Evolutionary conservation across 805 yeast species (phyloP), one percentile per base, ranked within the genome.

Genomic region (Candida boidinii): DNA sequence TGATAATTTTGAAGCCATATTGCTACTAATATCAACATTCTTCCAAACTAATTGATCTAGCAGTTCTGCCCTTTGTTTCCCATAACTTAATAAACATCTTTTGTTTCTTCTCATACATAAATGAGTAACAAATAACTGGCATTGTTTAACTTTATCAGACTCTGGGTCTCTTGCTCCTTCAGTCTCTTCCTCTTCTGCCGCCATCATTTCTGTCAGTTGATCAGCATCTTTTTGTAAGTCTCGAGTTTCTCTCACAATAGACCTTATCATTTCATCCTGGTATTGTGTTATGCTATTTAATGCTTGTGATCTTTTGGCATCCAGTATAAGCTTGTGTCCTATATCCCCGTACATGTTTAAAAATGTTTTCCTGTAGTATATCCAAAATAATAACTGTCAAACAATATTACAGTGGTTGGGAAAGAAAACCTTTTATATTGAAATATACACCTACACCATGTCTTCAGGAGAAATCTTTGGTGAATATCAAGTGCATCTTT

Each of bases 321-420:
- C 96, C 23, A 76, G 64, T 2, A 84, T 68, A n/a, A 90, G 70
- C 53, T 90, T 90, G 39, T 75, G 73, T 2, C 90, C 96, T 5
- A 73, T 47, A 46, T 88, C 96, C 19, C 96, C 96, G 47, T 85
- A 85, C 98, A 90, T 90, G 6, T 17, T 28, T n/a, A n/a, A n/a
- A n/a, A n/a, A n/a, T n/a, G n/a, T n/a, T n/a, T n/a, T n/a, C n/a
- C n/a, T n/a, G n/a, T n/a, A n/a, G n/a, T n/a, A n/a, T n/a, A n/a
- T n/a, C n/a, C n/a, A n/a, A n/a, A n/a, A n/a, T n/a, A n/a, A n/a
- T n/a, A n/a, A n/a, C n/a, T n/a, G n/a, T n/a, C n/a, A n/a, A n/a
- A n/a, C n/a, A n/a, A n/a, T n/a, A n/a, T n/a, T n/a, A n/a, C n/a
- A n/a, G n/a, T n/a, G n/a, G n/a, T n/a, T n/a, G n/a, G n/a, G n/a